Base-by-base conservation (phyloP, 495 filamentous ascomycete genomes). In the Aspergillus homomorphus region DNA sequence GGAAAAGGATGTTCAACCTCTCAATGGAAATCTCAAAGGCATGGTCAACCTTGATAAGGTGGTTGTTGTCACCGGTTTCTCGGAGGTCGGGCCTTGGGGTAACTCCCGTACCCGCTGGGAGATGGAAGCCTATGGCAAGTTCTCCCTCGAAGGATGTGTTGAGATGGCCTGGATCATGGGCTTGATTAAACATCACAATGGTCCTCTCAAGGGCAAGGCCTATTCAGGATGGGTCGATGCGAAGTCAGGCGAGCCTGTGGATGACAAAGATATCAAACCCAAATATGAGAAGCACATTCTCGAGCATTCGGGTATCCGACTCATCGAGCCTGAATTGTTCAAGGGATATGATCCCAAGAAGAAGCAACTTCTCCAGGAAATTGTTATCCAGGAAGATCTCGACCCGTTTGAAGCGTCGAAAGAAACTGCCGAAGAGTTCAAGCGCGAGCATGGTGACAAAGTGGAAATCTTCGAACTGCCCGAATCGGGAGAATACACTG, bases 101-200 rank as follows among this genome's bases (percentile, higher is more conserved):
- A 99, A 97, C 76, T 90, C 95, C 1, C 86, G 95, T 57, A 99
- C 94, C 38, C 85, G 94, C 33, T 99, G 94, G 94, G 92, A 99
- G 76, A 99, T 98, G 92, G 94, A 99, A 74, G 91, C 95, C 12
- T 84, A 92, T 63, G 94, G 94, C 64, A 81, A 95, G 67, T 99
- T 99, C 79, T 98, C 95, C 18, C 85, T 98, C 18, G 94, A 98
- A 73, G 94, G 94, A 18, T 98, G 94, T 68, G 88, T 99, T 57
- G 94, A 99, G 74, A 98, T 99, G 94, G 91, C 94, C 28, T 99
- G 94, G 94, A 90, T 99, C 69, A 99, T 98, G 94, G 95, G 95
- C 56, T 87, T 98, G 57, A 98, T 99, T 75, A 96, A 89, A 77
- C 95, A 99, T 70, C 90, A 96, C 77, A 97, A 98, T 62, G 95